Base-by-base conservation (phyloP, 306 rosid species). In the Trifolium dubium region DNA sequence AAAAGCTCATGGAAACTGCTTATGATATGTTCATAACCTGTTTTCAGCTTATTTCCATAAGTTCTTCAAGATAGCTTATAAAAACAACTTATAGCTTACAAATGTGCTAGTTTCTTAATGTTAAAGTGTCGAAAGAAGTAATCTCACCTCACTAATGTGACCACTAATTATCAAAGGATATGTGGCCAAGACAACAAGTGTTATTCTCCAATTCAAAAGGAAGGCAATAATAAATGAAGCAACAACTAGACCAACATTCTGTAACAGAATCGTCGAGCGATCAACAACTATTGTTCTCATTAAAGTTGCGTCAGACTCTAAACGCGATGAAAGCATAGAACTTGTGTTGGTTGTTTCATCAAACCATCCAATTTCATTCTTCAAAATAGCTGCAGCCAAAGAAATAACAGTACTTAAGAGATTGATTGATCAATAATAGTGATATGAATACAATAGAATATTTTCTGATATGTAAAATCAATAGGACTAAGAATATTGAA, bases 91-190 rank as follows among this genome's bases (percentile, higher is more conserved):
- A 51, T 15, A 51, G 10, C 58, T 7, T 51, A 18, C 2, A 32
- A 5, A 12, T 23, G 71, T 73, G 28, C 18, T 60, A 71, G 71
- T 51, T 68, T 46, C 44, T 31, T 19, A 47, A 39, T 43, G 64
- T 63, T 56, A 41, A 71, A 74, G 76, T 58, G 65, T 59, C 28
- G 12, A 18, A 55, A 59, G 71, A 73, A 54, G 40, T 69, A 41
- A 93, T 92, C 96, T 88, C 90, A 94, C 98, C 98, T 94, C 98
- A 68, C 98, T 91, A 67, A 94, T 89, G 81, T 91, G 98, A 77
- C 98, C 98, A 10, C 95, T 88, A 39, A 94, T 88, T 84, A 88
- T 56, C 90, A 94, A 77, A 12, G 97, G 98, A 79, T 91, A 94
- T 31, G 98, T 89, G 56, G 98, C 97, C 71, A 94, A 19, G 79